Base-by-base conservation (phyloP, 176 grass and related monocot species). In the Triticum urartu region DNA sequence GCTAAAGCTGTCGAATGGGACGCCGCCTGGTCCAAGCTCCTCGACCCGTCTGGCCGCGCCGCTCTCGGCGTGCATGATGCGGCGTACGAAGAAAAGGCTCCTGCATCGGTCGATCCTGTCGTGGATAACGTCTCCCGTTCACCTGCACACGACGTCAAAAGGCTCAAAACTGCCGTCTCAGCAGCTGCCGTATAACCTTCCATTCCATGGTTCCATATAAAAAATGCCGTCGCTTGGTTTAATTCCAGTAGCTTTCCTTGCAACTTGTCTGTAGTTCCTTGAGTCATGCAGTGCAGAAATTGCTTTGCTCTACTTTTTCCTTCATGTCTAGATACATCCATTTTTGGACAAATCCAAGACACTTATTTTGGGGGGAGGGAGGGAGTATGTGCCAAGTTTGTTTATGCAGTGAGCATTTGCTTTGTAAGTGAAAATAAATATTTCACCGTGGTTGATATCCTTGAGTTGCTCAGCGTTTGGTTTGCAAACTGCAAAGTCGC, bases 1-100 rank as follows among this genome's bases (percentile, higher is more conserved):
- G 97, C 97, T 4, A 99, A 99, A 89, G 97, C 97, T 40, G 92
- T 99, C 68, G 94, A 96, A 89, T 99, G 97, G 97, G 94, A 96
- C 12, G 89, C 85, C 7, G 78, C 94, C 72, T 99, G 97, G 97
- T 96, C 90, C 43, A 94, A 96, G 64, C 92, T 93, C 54, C 94
- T 86, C 13, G 97, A 99, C 86, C 97, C 94, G 4, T 99, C 97
- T 3, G 97, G 97, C 28, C 97, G 97, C 68, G 97, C 97, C 74
- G 97, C 97, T 68, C 87, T 99, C 0, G 97, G 97, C 24, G 92
- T 99, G 26, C 97, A 99, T 25, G 81, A 86, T 59, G 90, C 92
- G 59, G 94, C 97, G 13, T 99, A 99, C 17, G 62, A 90, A 69
- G 85, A 83, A 15, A 88, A 86, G 86, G 77, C 54, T 84, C 32